Base-by-base conservation (phyloP, 1,284 basidiomycete species). In the Sanghuangporus sanghuang region DNA sequence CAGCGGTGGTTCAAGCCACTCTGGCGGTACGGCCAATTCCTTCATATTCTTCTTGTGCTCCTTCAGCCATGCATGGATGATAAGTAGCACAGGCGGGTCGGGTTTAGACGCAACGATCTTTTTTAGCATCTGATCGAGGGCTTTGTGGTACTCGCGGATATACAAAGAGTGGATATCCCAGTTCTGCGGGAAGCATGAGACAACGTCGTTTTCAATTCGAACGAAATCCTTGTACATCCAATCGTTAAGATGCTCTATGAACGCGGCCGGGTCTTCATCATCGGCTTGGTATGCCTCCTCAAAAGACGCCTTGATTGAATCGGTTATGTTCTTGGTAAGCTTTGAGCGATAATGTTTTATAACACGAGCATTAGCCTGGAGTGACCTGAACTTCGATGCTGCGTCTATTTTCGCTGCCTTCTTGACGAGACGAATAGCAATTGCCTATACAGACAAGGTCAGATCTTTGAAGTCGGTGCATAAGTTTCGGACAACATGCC, bases 141-240 rank as follows among this genome's bases (percentile, higher is more conserved):
- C 82, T 72, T 89, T 91, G 80, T 99, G 97, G 73, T 98, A 98
- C 69, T 93, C 90, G 68, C 93, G 90, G 70, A 97, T 83, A 73
- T 88, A 95, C 64, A 88, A 85, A 16, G 87, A 82, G 72, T 92
- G 89, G 66, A 98, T 92, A 59, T 98, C 89, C 75, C 92, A 96
- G 70, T 92, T 92, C 46, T 85, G 78, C n/a, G 97, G 96, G 75
- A 99, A 99, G 71, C 94, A 93, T 1, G 89, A 89, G 12, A 88
- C 89, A 63, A 98, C 85, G 67, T 95, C 89, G 70, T 86, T 85
- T 74, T 96, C 90, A 67, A 99, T 90, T 39, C 91, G 85, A 65
- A 95, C 90, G 69, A 99, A 84, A 73, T 99, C 97, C 71, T 97
- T 89, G 76, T 96, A 98, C 70, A 99, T 86, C 94, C 95, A 99